These are phyloP conservation scores for Pseudonectria buxi DNA, from an alignment of 2,329 filamentous ascomycete genomes.

Conservation along the genomic window DNA sequence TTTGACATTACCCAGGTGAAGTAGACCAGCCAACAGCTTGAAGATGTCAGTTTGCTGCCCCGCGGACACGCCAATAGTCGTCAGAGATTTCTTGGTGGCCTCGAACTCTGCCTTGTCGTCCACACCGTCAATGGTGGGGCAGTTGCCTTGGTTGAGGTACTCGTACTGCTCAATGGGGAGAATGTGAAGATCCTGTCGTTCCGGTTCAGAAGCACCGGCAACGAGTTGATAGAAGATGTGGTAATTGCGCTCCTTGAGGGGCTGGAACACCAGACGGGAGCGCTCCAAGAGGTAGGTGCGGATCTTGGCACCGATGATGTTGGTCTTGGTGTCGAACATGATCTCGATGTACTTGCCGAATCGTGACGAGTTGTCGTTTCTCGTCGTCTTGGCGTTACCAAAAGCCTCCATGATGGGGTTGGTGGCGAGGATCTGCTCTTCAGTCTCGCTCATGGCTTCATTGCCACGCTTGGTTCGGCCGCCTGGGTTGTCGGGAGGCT, in stretches of 20 bases:
- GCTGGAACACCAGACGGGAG: slow-evolving; percentile 93
- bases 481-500: slow-evolving; percentile 81
- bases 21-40: slow-evolving; percentile 77
- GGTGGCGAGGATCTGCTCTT: slow-evolving; percentile 95
- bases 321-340: slow-evolving; percentile 92
- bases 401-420: slow-evolving; percentile 99
- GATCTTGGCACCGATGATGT: slow-evolving; percentile 97
- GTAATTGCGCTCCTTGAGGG: slow-evolving; percentile 95
- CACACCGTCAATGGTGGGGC: slow-evolving; percentile 85
- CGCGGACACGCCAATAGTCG: slow-evolving; percentile 75
- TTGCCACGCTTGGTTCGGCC: slow-evolving; percentile 67
- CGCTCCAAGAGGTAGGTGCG: slow-evolving; percentile 92
- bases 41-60: slow-evolving; percentile 79
- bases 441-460: slow-evolving; percentile 89
- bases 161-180: slow-evolving; percentile 84
- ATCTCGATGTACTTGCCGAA: slow-evolving; percentile 99
- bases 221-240: slow-evolving; percentile 98
- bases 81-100: slow-evolving; percentile 78
- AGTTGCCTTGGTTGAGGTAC: slow-evolving; percentile 91
- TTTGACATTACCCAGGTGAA: slow-evolving; percentile 95
- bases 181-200: slow-evolving; percentile 73
- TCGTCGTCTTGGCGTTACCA: slow-evolving; percentile 98
- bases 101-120: slow-evolving; percentile 93
- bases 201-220: slow-evolving; percentile 78
- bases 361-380: slow-evolving; percentile 97